These are phyloP conservation scores for Heterobasidion occidentale DNA, from an alignment of 1,284 basidiomycete genomes.

Conservation along the genomic window DNA sequence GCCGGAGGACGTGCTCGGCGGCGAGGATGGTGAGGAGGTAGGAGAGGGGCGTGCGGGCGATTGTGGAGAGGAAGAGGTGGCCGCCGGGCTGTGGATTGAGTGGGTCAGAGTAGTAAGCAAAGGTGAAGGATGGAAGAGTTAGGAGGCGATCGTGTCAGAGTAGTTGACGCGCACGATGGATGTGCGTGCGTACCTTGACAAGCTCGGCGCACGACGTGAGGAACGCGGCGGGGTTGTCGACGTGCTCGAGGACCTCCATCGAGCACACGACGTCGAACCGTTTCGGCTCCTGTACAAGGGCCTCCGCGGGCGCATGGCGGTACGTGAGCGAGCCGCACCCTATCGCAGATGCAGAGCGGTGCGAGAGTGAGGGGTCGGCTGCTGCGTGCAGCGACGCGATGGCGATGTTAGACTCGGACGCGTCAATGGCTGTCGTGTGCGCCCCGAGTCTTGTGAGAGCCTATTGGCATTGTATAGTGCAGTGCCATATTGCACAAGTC, in stretches of 20 bases:
- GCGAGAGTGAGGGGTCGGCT: conserved; percentile 55
- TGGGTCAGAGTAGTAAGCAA: background rate
- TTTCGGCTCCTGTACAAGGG: conserved; percentile 49
- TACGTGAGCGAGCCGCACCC: conserved; percentile 46
- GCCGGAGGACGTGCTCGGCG: conserved; percentile 78
- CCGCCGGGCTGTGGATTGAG: conserved; percentile 73
- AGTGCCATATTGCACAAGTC: too few species aligned
- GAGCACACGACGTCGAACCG: conserved; percentile 91
- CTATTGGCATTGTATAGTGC: conserved; percentile 30
- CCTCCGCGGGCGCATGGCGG: conserved; percentile 76
- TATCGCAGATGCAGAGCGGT: conserved; percentile 11
- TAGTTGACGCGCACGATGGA: background rate
- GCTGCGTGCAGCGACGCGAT: conserved; percentile 83
- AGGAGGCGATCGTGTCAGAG: too few species aligned
- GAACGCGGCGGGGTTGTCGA: conserved; percentile 86
- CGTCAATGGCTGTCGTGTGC: conserved; percentile 84
- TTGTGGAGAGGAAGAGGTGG: conserved; percentile 94
- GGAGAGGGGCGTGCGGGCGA: conserved; percentile 87
- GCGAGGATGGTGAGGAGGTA: conserved; percentile 88
- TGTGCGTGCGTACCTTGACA: conserved; percentile 58
- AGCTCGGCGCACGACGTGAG: conserved; percentile 75
- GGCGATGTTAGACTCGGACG: conserved; percentile 79
- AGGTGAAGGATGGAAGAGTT: background rate
- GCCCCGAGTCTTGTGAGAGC: conserved; percentile 86
- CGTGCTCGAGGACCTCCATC: conserved; percentile 98